Conservation (phyloP, 2,329 filamentous ascomycete species). For the Fusarium pseudoanthophilum region DNA sequence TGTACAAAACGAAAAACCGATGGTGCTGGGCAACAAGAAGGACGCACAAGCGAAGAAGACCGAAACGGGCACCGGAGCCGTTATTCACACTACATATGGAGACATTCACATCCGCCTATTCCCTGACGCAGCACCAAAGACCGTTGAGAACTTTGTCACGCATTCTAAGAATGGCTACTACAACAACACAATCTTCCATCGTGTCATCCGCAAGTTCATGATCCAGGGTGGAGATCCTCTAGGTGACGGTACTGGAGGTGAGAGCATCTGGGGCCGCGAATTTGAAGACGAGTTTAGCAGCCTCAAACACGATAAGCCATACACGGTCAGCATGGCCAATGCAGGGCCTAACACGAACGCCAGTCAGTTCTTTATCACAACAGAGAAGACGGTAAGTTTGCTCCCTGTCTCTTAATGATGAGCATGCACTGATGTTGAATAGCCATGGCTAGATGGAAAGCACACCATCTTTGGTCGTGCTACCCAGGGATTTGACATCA, state of each 20-base stretch:
- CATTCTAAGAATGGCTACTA: constrained; percentile 93
- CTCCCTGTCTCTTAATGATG: background rate
- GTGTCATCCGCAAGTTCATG: constrained; percentile 98
- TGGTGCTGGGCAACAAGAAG: constrained; percentile 69
- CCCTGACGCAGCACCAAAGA: constrained; percentile 90
- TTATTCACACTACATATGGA: constrained; percentile 91
- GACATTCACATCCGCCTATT: constrained; percentile 95
- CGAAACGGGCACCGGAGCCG: constrained; percentile 81
- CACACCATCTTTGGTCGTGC: constrained; percentile 96
- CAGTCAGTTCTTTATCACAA: constrained; percentile 98
- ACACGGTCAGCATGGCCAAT: constrained; percentile 98
- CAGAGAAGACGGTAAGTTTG: constrained; percentile 83
- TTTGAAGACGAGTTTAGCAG: constrained; percentile 96
- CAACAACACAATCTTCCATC: constrained; percentile 97
- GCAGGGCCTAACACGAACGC: constrained; percentile 95
- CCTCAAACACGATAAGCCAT: constrained; percentile 93
- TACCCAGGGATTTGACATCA: constrained; percentile 89
- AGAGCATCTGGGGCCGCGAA: constrained; percentile 91
- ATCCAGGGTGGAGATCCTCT: constrained; percentile 97
- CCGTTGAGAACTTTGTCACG: constrained; percentile 97
- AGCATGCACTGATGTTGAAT: constrained; percentile 42
- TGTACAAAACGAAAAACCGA: constrained; percentile 93
- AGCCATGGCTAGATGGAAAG: constrained; percentile 94
- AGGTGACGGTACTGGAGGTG: constrained; percentile 88
- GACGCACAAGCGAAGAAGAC: constrained; percentile 64